Evolutionary conservation across 495 filamentous ascomycete genomes (phyloP).

Genomic region (Letharia lupina): DNA sequence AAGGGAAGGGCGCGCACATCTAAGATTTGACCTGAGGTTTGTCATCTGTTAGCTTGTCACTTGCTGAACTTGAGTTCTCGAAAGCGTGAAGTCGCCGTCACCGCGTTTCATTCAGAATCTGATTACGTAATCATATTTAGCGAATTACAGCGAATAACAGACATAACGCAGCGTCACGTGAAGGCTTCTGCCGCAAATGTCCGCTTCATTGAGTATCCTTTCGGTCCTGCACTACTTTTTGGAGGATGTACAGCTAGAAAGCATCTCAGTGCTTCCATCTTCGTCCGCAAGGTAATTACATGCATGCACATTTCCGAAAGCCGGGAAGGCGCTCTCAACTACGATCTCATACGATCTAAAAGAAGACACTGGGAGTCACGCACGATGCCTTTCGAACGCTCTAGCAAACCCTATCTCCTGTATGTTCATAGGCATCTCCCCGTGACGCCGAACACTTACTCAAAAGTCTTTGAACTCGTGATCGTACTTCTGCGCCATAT

Average conservation of each 20-base stretch:
- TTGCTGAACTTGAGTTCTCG: neutral
- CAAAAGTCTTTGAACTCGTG: constrained; percentile 73
- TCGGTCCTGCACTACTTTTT: neutral
- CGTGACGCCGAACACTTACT: constrained; percentile 4
- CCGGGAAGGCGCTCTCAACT: constrained; percentile 2
- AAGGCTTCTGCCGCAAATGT: neutral
- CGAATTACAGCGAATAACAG: neutral
- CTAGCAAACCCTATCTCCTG: neutral
- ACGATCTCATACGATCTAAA: constrained; percentile 6
- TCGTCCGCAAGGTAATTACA: constrained; percentile 14
- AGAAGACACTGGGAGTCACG: constrained; percentile 5
- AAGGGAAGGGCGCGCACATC: neutral
- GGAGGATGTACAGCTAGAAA: neutral
- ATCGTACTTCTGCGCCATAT: constrained; percentile 68
- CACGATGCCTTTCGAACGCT: neutral
- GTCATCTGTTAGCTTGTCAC: neutral
- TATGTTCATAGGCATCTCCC: neutral
- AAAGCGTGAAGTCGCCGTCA: neutral
- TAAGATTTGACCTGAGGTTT: neutral
- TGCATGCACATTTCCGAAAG: neutral
- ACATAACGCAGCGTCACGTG: no score
- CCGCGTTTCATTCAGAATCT: neutral
- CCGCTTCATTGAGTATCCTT: neutral
- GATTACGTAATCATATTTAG: neutral
- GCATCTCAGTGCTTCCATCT: neutral